Base-by-base conservation (phyloP, 805 yeast species). In the Metschnikowia cerradonensis region DNA sequence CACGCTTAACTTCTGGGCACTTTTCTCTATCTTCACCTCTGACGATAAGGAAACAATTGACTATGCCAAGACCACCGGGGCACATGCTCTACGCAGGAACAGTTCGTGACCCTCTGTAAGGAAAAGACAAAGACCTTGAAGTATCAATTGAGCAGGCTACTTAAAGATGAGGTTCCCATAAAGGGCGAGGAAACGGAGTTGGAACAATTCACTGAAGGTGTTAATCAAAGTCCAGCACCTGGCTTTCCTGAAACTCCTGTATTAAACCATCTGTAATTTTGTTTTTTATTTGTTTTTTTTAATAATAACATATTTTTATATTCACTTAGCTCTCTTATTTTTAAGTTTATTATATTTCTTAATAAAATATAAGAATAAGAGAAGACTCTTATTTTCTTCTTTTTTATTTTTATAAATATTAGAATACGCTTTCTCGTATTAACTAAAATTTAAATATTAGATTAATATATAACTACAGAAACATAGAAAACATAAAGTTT, bases 31-130 rank as follows among this genome's bases (percentile, higher is more conserved):
- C 3, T 48, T 57, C 34, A 67, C 68, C 36, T 53, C 59, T 49
- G 20, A 65, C 50, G 45, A 62, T 53, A 22, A 55, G 52, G 63
- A 41, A 3, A 30, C 48, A 3, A 58, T 73, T 11, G 71, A 73
- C 50, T 71, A 61, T 61, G 49, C 50, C n/a, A 80, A 80, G 60
- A 71, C 76, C 43, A 82, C 81, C 60, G 86, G 79, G 80, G 87
- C 14, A 84, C 84, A 62, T 84, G 71, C 60, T 86, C 82, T 54
- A 79, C 85, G 14, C 76, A 81, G 6, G 66, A 87, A 36, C 83
- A 84, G 26, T 61, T 84, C 47, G 77, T 72, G 53, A 73, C 80
- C 0, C 57, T 72, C 36, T 77, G 71, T 52, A 62, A 63, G 6
- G 83, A 82, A 1, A 74, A 75, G 35, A 82, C 4, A 81, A 85